A percentile compares a stretch with the other conserved stretches of the same genome.
These are phyloP conservation scores for Penicillium occitanis DNA, from an alignment of 2,329 filamentous ascomycete genomes.

Conservation along the genomic window DNA sequence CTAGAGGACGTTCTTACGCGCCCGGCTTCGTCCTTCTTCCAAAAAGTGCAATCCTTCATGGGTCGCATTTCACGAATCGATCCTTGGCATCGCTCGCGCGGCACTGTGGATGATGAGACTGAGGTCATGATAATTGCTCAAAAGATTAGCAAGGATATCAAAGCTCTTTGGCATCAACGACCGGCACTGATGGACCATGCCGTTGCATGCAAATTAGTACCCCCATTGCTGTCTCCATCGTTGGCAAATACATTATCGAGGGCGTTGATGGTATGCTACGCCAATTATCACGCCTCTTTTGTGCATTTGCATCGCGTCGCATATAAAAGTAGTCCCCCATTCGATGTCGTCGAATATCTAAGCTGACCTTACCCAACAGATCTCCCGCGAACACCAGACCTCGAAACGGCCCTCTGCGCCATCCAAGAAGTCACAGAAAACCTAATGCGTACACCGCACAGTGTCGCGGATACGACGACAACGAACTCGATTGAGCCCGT, in stretches of 20 bases:
- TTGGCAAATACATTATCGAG: conserved; percentile 54
- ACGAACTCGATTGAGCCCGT: conserved; percentile 28
- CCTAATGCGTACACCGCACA: conserved; percentile 2
- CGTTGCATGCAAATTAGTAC: conserved; percentile 52
- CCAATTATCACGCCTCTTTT: conserved; percentile 58
- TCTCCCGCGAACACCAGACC: conserved; percentile 53
- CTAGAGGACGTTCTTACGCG: conserved; percentile 57
- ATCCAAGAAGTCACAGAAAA: conserved; percentile 17
- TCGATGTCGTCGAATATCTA: background rate
- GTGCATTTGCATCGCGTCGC: conserved; percentile 59
- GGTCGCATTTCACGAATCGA: conserved; percentile 59
- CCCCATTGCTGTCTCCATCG: conserved; percentile 50
- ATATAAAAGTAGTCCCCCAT: conserved; percentile 35
- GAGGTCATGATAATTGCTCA: conserved; percentile 58
- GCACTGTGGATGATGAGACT: conserved; percentile 59
- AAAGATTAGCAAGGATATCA: conserved; percentile 53
- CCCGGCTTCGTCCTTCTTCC: conserved; percentile 58
- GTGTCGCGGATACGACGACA: background rate
- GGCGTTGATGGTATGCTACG: conserved; percentile 56
- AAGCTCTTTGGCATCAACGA: conserved; percentile 52
- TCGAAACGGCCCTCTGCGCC: conserved; percentile 12
- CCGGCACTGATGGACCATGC: conserved; percentile 59
- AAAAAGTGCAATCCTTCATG: conserved; percentile 59
- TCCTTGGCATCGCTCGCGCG: conserved; percentile 56
- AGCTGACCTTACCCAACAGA: conserved; percentile 29